Conservation (phyloP, 495 filamentous ascomycete species). For the Neurospora africana region DNA sequence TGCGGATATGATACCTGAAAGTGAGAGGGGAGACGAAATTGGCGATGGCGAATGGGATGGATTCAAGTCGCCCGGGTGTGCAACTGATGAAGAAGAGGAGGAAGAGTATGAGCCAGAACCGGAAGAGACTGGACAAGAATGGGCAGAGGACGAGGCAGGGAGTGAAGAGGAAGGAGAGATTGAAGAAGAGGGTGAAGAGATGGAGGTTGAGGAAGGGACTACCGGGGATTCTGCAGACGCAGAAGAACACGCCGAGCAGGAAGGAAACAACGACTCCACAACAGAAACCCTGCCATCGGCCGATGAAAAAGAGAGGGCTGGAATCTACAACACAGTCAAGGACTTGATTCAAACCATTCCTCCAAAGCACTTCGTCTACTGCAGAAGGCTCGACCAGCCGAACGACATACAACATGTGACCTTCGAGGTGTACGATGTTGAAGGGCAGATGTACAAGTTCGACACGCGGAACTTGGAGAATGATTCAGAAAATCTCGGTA, state of each 20-base stretch:
- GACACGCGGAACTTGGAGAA: background rate
- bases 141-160: background rate
- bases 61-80: background rate
- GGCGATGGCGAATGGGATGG: background rate
- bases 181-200: background rate
- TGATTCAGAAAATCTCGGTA: background rate
- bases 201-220: background rate
- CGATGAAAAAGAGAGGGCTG: background rate
- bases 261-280: background rate
- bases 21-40: background rate
- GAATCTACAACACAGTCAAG: background rate
- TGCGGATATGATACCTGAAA: background rate
- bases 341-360: background rate
- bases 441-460: rapidly evolving
- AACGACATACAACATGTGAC: background rate
- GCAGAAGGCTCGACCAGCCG: background rate
- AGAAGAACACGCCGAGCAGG: background rate
- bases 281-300: background rate
- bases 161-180: background rate
- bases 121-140: background rate
- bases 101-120: background rate
- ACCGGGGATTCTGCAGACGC: background rate
- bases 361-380: background rate
- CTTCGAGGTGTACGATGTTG: background rate
- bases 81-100: background rate